phyloP scores from a whole-genome alignment of 2,329 filamentous ascomycete species.

The Hymenoscyphus repandus region DNA sequence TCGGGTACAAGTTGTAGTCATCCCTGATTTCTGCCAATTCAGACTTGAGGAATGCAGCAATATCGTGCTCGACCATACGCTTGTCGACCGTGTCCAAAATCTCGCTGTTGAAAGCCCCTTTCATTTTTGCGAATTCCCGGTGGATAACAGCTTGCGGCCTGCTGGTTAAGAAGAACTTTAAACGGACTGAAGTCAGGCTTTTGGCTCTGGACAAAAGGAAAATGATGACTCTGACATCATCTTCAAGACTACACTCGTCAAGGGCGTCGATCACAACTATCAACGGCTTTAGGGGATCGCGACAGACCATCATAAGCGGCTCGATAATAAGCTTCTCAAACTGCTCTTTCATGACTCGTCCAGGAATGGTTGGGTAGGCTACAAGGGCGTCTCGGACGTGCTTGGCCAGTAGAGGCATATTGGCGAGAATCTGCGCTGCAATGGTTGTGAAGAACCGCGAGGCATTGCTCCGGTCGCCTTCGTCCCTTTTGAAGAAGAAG shows the following conservation, averaged over 20 bases:
- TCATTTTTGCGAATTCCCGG: slow-evolving; percentile 11
- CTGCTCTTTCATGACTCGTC: slow-evolving; percentile 32
- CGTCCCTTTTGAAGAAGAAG: slow-evolving; percentile 31
- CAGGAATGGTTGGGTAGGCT: slow-evolving; percentile 26
- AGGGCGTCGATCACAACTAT: slow-evolving; percentile 28
- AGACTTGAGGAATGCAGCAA: slow-evolving; percentile 12
- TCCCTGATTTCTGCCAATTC: slow-evolving; percentile 11
- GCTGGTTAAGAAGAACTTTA: slow-evolving; percentile 29
- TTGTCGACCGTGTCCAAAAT: slow-evolving; percentile 10
- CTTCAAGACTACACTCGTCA: slow-evolving; percentile 28
- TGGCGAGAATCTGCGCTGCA: slow-evolving; percentile 4
- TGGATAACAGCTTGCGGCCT: slow-evolving; percentile 26
- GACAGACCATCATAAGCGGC: slow-evolving; percentile 20
- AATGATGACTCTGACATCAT: slow-evolving; percentile 19
- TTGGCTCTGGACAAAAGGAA: slow-evolving; percentile 19
- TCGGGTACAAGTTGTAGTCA: slow-evolving; percentile 3
- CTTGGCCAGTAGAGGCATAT: slow-evolving; percentile 27
- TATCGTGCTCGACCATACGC: slow-evolving; percentile 13
- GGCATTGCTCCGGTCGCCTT: slow-evolving; percentile 10
- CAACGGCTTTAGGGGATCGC: neutral
- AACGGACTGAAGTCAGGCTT: slow-evolving; percentile 5
- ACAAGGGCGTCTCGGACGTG: slow-evolving; percentile 30
- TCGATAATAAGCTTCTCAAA: slow-evolving; percentile 37
- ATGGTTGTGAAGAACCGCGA: slow-evolving; percentile 11
- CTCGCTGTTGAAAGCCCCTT: neutral